Conservation (phyloP, 2,329 filamentous ascomycete genomes). For the Macroventuria anomochaeta region DNA sequence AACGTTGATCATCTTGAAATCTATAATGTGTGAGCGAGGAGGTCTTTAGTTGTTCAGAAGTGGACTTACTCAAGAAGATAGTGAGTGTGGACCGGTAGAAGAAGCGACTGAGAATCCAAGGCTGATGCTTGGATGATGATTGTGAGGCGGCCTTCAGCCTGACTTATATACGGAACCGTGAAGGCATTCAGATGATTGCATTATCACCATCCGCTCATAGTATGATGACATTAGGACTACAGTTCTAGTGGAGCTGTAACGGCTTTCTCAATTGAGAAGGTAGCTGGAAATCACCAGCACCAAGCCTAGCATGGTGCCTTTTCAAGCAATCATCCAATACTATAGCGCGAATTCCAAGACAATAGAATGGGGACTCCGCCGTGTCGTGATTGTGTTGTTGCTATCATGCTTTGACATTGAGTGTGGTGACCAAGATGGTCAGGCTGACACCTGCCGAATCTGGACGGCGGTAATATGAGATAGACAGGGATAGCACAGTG, state of each 20-base stretch:
- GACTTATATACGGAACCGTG: slow-evolving; percentile 11
- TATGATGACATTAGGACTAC: slow-evolving; percentile 16
- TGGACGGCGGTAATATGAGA: slow-evolving; percentile 7
- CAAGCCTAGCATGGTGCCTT: not conserved
- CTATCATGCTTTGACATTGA: slow-evolving; percentile 6
- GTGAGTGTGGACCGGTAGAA: slow-evolving; percentile 5
- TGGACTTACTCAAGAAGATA: not conserved
- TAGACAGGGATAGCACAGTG: slow-evolving; percentile 4
- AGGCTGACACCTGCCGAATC: slow-evolving; percentile 20
- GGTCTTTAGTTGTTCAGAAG: no score
- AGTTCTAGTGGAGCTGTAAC: not conserved
- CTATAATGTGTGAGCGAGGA: not conserved
- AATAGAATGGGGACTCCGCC: slow-evolving; percentile 3
- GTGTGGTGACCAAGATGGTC: slow-evolving; percentile 8
- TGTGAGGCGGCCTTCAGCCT: not conserved
- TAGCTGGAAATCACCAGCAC: slow-evolving; percentile 1
- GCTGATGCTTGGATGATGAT: slow-evolving; percentile 14
- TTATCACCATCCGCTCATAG: slow-evolving; percentile 6
- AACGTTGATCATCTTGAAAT: slow-evolving; percentile 20
- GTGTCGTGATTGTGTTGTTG: not conserved
- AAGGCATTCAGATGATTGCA: not conserved
- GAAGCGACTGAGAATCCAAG: slow-evolving; percentile 9
- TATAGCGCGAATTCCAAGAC: slow-evolving; percentile 15
- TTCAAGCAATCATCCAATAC: slow-evolving; percentile 3
- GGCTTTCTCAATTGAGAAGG: slow-evolving; percentile 16